A percentile compares a stretch with the other conserved stretches of the same genome.
These are phyloP conservation scores for Pestalotiopsis fici DNA, from an alignment of 2,329 filamentous ascomycete species.

Conservation along the genomic window DNA sequence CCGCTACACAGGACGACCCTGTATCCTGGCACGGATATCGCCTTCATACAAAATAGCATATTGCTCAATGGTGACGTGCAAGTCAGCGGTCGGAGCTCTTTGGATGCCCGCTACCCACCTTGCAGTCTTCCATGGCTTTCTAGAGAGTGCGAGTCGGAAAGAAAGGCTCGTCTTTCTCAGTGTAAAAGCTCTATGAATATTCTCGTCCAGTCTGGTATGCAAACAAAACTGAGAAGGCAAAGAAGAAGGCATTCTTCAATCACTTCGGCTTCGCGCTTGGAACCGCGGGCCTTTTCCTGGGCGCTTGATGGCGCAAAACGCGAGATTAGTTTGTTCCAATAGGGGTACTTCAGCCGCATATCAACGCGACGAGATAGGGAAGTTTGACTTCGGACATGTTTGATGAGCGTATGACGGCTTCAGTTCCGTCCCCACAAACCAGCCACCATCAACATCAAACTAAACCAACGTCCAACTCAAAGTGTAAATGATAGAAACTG, in stretches of 20 bases:
- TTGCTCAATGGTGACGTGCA: no score
- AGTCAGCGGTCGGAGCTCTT: no score
- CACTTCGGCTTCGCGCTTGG: neutral
- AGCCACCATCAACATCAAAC: conserved; percentile 6
- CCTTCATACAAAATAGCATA: no score
- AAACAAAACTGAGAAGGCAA: neutral
- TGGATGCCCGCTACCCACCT: no score
- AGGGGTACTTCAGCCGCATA: neutral
- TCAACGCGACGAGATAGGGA: neutral
- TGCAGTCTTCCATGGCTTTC: no score
- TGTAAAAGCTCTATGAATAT: no score
- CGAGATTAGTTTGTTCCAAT: neutral
- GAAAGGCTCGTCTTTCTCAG: no score
- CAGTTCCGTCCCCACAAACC: neutral
- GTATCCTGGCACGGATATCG: no score
- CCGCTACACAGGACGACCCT: no score
- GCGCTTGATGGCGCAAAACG: neutral
- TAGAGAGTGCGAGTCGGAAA: no score
- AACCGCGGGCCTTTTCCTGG: neutral
- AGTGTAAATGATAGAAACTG: neutral
- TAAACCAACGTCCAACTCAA: neutral
- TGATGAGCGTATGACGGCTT: neutral
- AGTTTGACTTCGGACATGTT: neutral
- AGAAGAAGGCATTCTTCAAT: neutral
- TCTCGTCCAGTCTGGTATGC: no score